Evolutionary conservation across 2,329 filamentous ascomycete genomes (phyloP), one percentile per base, ranked within the genome.

Genomic region (Aspergillus sp.): DNA sequence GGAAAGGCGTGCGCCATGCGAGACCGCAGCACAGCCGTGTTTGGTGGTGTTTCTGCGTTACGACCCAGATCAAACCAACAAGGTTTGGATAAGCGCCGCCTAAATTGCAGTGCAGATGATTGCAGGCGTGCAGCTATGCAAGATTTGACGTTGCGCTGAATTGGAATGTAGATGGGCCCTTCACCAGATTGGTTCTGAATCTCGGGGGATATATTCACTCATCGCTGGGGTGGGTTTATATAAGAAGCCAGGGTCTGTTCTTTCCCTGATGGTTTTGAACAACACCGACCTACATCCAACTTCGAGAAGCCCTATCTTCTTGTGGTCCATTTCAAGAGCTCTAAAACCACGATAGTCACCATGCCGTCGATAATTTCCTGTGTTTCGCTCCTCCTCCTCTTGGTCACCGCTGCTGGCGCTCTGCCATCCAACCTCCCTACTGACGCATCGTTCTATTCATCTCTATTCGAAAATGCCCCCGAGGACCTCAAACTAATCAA

Each of bases 41-140:
- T 43, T 20, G 17, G 18, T 42, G 36, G 22, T 44, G 49, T 22
- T 15, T 34, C n/a, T 24, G 34, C n/a, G 34, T 51, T 51, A 18
- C 48, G 39, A 50, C 39, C 26, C 36, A 48, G 44, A 53, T 48
- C 47, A 53, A 57, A 57, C 55, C 50, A 57, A 54, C 55, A 57
- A 43, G 39, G 55, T 57, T 53, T 45, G 54, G 38, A 48, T 26
- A 57, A 57, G 55, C 55, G 55, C 55, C 55, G 50, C 18, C 50
- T 45, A 57, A 45, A 57, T 57, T 57, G 45, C 50, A 53, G 36
- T 57, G 44, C 55, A 36, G 42, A 36, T 36, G 34, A n/a, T 9
- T 51, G 42, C 22, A 56, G 53, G 26, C 32, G 20, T 26, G 41
- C 32, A 34, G 38, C 43, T 12, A 15, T 43, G 18, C n/a, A 20